A percentile compares a stretch with the other conserved stretches of the same genome.
phyloP scores from a whole-genome alignment of 192 early-diverging fungal genomes.

The Umbelopsis sp. region DNA sequence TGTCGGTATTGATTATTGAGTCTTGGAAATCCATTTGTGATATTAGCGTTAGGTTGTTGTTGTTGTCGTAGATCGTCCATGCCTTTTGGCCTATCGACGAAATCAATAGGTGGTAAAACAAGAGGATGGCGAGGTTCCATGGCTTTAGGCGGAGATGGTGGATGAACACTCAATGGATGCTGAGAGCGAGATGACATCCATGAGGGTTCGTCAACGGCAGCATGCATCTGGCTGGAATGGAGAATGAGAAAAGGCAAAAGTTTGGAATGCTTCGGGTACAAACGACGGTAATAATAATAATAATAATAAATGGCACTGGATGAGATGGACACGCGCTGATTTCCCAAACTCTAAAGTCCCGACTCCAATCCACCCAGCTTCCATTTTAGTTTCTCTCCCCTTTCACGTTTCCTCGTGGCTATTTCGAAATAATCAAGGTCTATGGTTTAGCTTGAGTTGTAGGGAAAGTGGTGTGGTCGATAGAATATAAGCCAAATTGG shows the following conservation, averaged over 20 bases:
- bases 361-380: too few species aligned
- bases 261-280: background rate
- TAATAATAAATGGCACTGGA: background rate
- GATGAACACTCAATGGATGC: constrained; percentile 10
- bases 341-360: too few species aligned
- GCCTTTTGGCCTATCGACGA: background rate
- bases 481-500: too few species aligned
- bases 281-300: background rate
- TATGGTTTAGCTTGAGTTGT: too few species aligned
- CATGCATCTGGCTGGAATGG: background rate
- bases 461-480: too few species aligned
- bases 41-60: background rate
- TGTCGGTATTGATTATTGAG: background rate
- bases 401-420: too few species aligned
- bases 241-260: background rate
- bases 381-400: too few species aligned
- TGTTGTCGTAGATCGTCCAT: background rate
- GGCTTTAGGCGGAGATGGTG: constrained; percentile 13
- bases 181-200: constrained; percentile 15
- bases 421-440: too few species aligned
- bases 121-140: constrained; percentile 7
- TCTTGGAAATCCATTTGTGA: background rate
- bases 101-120: constrained; percentile 14
- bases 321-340: background rate
- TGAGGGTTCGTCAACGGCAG: constrained; percentile 1